Base-by-base conservation (phyloP, 129 eudicot genomes). In the Artemisia argyi region DNA sequence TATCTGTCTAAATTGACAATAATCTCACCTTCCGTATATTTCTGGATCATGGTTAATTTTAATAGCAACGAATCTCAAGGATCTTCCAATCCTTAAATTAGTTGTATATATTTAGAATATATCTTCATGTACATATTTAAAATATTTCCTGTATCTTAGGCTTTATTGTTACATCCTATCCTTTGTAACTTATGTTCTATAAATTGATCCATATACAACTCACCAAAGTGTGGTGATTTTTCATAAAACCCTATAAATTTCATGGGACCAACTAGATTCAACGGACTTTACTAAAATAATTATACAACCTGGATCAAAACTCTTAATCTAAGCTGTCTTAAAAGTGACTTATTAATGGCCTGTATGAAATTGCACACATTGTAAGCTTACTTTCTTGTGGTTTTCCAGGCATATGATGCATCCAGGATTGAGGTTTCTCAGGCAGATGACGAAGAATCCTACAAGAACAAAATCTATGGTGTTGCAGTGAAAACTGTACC, bases 391-490 rank as follows among this genome's bases (percentile, higher is more conserved):
- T 14, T 13, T 14, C 4, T 61, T 61, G 48, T 53, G 48, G 22
- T 67, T n/a, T 54, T 79, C 7, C 66, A 89, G 97, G 98, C 98
- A 56, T 93, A 88, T 68, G 97, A 95, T 78, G 99, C 99, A 24
- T 86, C 99, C 1, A 90, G 83, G 66, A 77, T 95, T 7, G 86
- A 82, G 54, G 73, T 95, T 53, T 55, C 81, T 0, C 74, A 78
- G 51, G 78, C 69, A 18, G 58, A 74, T 54, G 91, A 83, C 70
- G 89, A 83, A n/a, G 88, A 78, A 44, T 74, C 86, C 1, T 68
- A 66, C 72, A 85, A 89, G 72, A 83, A 88, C 46, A 69, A 80
- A 35, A 77, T 91, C 17, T 91, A 91, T 61, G 87, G 74, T 32
- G 96, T 95, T 54, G 99, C 99, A 35, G 74, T 87, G 39, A 90